Conservation (phyloP, 768 basidiomycete species). For the Boletus subcaerulescens region DNA sequence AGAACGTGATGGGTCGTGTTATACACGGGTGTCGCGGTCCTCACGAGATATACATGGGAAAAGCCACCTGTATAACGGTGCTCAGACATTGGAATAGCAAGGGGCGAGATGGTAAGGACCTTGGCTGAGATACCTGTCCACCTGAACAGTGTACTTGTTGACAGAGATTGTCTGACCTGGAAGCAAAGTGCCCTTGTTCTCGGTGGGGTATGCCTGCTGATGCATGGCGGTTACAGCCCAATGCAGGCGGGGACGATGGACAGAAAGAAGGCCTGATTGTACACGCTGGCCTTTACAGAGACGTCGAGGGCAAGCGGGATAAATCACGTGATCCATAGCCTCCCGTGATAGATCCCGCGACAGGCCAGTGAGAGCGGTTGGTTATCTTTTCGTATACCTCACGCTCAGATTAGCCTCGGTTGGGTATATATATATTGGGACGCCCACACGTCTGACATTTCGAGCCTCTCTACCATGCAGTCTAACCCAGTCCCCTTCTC, state of each 20-base stretch:
- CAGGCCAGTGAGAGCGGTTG: too few species aligned
- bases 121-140: conserved; percentile 95
- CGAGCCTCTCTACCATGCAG: conserved; percentile 9
- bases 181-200: conserved; percentile 65
- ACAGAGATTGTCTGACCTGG: conserved; percentile 88
- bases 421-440: conserved; percentile 4
- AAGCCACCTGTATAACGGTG: conserved; percentile 72
- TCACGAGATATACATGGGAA: conserved; percentile 95
- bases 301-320: not conserved
- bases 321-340: conserved; percentile 14
- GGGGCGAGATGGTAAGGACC: conserved; percentile 43
- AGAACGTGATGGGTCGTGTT: conserved; percentile 95
- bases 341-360: too few species aligned
- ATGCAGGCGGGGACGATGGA: conserved; percentile 2
- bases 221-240: conserved; percentile 26
- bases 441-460: conserved; percentile 2
- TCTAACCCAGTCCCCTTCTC: conserved; percentile 47
- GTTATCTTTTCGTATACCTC: not conserved
- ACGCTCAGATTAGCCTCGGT: not conserved
- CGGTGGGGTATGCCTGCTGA: conserved; percentile 41
- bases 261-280: conserved; percentile 4
- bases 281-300: not conserved
- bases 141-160: conserved; percentile 85
- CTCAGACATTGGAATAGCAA: conserved; percentile 8
- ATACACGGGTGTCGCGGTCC: conserved; percentile 80